Conservation (phyloP, 2,329 filamentous ascomycete species). For the Microdochium bolleyi region DNA sequence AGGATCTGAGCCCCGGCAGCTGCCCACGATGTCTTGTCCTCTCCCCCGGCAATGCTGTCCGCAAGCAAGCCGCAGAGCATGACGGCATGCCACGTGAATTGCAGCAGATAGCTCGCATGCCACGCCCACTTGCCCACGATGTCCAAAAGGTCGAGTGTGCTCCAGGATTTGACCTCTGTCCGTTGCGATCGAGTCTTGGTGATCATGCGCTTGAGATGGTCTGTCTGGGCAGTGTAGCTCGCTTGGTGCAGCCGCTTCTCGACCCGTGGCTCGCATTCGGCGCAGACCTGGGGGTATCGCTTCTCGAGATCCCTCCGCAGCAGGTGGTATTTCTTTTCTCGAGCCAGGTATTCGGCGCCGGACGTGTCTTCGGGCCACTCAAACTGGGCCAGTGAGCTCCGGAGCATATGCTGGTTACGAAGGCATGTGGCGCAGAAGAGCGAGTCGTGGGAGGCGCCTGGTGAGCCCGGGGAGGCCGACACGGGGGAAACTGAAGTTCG, state of each 20-base stretch:
- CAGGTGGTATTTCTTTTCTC: constrained; percentile 59
- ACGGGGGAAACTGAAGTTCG: constrained; percentile 16
- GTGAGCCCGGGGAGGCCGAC: constrained; percentile 22
- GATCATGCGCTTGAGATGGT: constrained; percentile 68
- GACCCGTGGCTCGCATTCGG: constrained; percentile 55
- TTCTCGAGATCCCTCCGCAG: constrained; percentile 69
- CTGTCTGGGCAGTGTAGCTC: constrained; percentile 77
- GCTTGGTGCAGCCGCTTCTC: constrained; percentile 29
- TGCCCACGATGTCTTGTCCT: not conserved
- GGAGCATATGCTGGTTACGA: constrained; percentile 82
- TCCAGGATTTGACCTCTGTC: constrained; percentile 27
- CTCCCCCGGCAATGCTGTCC: constrained; percentile 3
- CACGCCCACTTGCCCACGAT: constrained; percentile 35
- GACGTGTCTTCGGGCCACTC: constrained; percentile 56
- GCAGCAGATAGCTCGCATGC: constrained; percentile 29
- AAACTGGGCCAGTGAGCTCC: constrained; percentile 70
- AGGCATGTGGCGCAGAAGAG: constrained; percentile 71
- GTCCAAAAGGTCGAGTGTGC: constrained; percentile 34
- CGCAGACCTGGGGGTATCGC: constrained; percentile 84
- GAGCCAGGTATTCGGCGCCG: constrained; percentile 61
- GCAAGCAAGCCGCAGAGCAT: constrained; percentile 18
- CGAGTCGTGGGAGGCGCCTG: constrained; percentile 17
- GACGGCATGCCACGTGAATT: constrained; percentile 38
- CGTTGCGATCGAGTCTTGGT: constrained; percentile 48
- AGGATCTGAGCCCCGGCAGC: constrained; percentile 7